Evolutionary conservation across 768 basidiomycete species (phyloP).

Genomic region (Suillus cothurnatus): DNA sequence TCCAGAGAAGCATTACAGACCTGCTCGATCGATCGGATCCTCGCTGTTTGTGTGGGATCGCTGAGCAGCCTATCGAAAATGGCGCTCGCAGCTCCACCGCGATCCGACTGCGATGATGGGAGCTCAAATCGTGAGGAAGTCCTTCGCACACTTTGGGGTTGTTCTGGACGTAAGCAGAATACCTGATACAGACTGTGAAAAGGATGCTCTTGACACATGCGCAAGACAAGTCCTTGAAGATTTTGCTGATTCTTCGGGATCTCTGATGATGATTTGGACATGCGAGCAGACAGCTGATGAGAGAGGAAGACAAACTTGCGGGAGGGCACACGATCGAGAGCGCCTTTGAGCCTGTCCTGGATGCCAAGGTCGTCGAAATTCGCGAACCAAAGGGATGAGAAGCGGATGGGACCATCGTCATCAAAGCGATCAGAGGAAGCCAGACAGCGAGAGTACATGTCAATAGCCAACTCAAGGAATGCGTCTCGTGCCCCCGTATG

Average conservation of each 20-base stretch:
- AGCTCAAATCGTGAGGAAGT: slow-evolving; percentile 47
- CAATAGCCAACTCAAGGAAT: slow-evolving; percentile 75
- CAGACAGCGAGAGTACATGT: slow-evolving; percentile 85
- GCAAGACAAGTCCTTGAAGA: slow-evolving; percentile 64
- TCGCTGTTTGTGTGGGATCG: slow-evolving; percentile 39
- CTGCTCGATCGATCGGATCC: slow-evolving; percentile 55
- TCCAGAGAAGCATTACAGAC: slow-evolving; percentile 68
- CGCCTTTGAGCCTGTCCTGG: slow-evolving; percentile 43
- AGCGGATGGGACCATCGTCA: slow-evolving; percentile 73
- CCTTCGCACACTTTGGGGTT: slow-evolving; percentile 35
- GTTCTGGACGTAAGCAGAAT: slow-evolving; percentile 62
- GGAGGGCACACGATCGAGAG: slow-evolving; percentile 70
- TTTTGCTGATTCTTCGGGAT: slow-evolving; percentile 50
- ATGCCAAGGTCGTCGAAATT: slow-evolving; percentile 68
- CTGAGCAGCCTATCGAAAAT: slow-evolving; percentile 59
- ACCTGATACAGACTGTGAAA: slow-evolving; percentile 94
- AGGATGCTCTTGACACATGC: slow-evolving; percentile 88
- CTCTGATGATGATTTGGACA: slow-evolving; percentile 48
- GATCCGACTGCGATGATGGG: slow-evolving; percentile 53
- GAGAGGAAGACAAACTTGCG: slow-evolving; percentile 90
- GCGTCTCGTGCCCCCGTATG: slow-evolving; percentile 47
- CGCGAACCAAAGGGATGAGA: slow-evolving; percentile 91
- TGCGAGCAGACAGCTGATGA: slow-evolving; percentile 92
- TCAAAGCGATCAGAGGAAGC: slow-evolving; percentile 71
- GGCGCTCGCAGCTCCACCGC: slow-evolving; percentile 62